These are phyloP conservation scores for Rhododendron henanense DNA, from an alignment of 148 eudicot species.

Conservation along the genomic window DNA sequence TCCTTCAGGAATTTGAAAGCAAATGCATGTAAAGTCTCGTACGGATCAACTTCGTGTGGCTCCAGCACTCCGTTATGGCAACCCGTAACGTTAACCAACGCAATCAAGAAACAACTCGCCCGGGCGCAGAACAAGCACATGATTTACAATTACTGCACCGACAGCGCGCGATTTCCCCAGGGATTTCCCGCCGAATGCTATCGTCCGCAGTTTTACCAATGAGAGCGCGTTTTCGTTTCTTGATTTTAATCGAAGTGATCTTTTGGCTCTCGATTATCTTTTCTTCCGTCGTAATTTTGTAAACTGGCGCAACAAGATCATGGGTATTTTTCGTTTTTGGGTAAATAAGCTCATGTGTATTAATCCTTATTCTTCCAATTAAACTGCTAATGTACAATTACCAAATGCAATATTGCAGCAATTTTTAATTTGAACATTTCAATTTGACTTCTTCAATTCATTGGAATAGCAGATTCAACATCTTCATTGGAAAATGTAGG, in stretches of 20 bases:
- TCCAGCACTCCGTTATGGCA: background rate
- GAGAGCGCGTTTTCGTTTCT: background rate
- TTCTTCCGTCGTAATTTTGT: background rate
- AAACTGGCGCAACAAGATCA: background rate
- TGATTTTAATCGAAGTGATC: background rate
- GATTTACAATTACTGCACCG: slow-evolving; percentile 16
- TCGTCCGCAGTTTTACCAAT: background rate
- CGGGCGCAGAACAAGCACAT: slow-evolving; percentile 12
- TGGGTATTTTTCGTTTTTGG: background rate
- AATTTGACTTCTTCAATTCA: background rate
- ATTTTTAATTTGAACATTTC: background rate
- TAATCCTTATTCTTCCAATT: background rate
- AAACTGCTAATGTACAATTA: background rate
- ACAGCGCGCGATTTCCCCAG: background rate
- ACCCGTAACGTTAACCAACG: background rate
- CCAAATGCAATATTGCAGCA: no score
- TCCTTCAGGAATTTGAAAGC: slow-evolving; percentile 8
- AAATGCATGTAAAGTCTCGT: slow-evolving; percentile 1
- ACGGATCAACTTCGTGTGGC: background rate
- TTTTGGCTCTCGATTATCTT: background rate
- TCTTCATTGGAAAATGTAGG: no score
- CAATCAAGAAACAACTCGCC: background rate
- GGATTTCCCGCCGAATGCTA: slow-evolving; percentile 13
- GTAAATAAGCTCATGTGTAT: background rate
- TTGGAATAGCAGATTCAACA: background rate